Conservation (phyloP, 495 filamentous ascomycete species). For the Talaromyces borbonicus region DNA sequence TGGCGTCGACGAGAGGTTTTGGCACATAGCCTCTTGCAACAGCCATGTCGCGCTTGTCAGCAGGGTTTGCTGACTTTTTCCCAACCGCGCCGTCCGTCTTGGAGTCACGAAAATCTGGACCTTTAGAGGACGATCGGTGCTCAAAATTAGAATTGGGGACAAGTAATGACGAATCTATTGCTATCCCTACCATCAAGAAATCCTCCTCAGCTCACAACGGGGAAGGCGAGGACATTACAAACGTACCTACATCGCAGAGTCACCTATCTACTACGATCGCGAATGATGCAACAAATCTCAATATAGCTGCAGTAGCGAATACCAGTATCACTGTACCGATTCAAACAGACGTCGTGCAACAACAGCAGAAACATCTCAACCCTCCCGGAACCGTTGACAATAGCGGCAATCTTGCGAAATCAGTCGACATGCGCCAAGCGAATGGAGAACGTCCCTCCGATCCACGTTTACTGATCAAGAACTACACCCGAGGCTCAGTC, state of each 20-base stretch:
- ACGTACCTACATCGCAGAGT: too few relatives aligned
- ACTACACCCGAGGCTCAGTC: constrained; percentile 43
- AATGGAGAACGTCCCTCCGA: constrained; percentile 63
- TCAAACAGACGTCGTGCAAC: too few relatives aligned
- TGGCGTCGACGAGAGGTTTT: not conserved
- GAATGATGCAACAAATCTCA: too few relatives aligned
- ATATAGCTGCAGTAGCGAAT: too few relatives aligned
- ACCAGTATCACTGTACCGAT: too few relatives aligned
- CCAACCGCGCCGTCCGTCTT: constrained; percentile 70
- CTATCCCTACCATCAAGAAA: not conserved
- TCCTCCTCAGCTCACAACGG: too few relatives aligned
- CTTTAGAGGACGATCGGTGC: constrained; percentile 33
- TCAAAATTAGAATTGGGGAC: constrained; percentile 16
- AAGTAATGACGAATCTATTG: not conserved
- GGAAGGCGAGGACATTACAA: not conserved
- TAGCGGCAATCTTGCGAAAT: too few relatives aligned
- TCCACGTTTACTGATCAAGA: constrained; percentile 59
- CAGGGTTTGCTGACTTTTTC: constrained; percentile 85
- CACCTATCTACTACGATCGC: too few relatives aligned
- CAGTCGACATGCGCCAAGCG: too few relatives aligned
- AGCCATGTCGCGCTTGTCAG: constrained; percentile 78
- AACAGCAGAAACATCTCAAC: too few relatives aligned
- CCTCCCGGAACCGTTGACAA: too few relatives aligned
- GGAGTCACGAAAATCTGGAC: constrained; percentile 40
- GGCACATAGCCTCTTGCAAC: constrained; percentile 25